A percentile compares a stretch with the other conserved stretches of the same genome.
Conservation (phyloP, 768 basidiomycete genomes). For the Hericium rajendrae region DNA sequence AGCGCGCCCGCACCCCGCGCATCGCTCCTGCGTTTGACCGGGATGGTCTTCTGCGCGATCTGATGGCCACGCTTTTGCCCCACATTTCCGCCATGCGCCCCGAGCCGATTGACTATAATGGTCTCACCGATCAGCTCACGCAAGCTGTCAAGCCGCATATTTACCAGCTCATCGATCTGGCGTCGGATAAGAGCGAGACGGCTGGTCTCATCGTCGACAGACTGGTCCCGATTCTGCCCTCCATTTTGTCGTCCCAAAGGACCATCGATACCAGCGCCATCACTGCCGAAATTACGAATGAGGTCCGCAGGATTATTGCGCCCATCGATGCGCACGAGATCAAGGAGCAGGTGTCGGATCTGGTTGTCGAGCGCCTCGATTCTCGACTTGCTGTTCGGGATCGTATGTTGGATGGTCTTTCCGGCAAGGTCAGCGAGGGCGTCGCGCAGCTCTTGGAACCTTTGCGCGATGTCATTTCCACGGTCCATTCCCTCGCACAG, state of each 20-base stretch:
- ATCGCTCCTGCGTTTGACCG: constrained; percentile 30
- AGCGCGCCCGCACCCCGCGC: constrained; percentile 27
- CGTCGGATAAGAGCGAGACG: constrained; percentile 83
- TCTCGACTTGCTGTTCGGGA: constrained; percentile 74
- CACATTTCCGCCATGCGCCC: constrained; percentile 49
- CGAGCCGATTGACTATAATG: constrained; percentile 71
- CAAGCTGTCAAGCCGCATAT: constrained; percentile 88
- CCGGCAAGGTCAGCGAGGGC: constrained; percentile 44
- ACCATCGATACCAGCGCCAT: constrained; percentile 45
- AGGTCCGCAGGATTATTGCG: constrained; percentile 62
- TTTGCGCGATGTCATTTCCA: constrained; percentile 29
- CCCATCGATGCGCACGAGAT: constrained; percentile 80
- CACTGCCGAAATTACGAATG: constrained; percentile 49
- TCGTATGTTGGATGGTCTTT: constrained; percentile 50
- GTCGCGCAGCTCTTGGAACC: constrained; percentile 37
- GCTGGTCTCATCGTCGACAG: constrained; percentile 71
- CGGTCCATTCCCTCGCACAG: constrained; percentile 31
- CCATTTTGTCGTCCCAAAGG: constrained; percentile 21
- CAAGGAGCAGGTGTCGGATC: constrained; percentile 82
- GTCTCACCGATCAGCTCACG: constrained; percentile 61
- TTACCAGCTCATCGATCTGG: constrained; percentile 79
- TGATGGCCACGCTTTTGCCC: constrained; percentile 50
- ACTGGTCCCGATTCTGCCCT: constrained; percentile 57
- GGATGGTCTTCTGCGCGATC: constrained; percentile 50
- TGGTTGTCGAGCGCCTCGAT: constrained; percentile 79